Evolutionary conservation across 78 protist species (phyloP).

Genomic region (Capsaspora owczarzaki): DNA sequence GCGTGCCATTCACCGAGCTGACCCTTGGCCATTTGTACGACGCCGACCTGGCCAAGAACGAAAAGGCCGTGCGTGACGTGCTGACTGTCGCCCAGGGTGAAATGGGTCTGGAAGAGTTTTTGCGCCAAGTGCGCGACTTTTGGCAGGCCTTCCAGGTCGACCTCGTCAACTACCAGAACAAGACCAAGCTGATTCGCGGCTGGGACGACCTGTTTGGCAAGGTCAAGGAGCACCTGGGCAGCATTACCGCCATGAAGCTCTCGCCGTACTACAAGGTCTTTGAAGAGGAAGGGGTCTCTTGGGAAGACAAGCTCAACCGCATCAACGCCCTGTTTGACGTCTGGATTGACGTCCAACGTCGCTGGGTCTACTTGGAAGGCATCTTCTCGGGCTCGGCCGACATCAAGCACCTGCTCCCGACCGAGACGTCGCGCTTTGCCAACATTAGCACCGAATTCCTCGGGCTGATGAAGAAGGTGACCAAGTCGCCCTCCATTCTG

Average conservation of each 20-base stretch:
- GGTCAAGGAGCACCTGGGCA: constrained; percentile 58
- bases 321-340: constrained; percentile 57
- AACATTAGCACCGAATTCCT: constrained; percentile 74
- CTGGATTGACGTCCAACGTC: constrained; percentile 91
- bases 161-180: constrained; percentile 65
- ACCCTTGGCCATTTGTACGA: constrained; percentile 82
- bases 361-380: constrained; percentile 94
- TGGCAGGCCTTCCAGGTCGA: constrained; percentile 80
- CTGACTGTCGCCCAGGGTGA: constrained; percentile 86
- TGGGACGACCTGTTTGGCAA: constrained; percentile 91
- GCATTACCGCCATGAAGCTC: constrained; percentile 72
- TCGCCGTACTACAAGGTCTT: constrained; percentile 89
- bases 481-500: constrained; percentile 24
- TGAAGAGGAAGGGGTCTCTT: constrained; percentile 69
- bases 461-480: constrained; percentile 67
- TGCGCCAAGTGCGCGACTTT: constrained; percentile 64
- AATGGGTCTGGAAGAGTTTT: constrained; percentile 86
- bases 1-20: constrained; percentile 42
- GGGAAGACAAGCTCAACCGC: constrained; percentile 83
- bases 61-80: constrained; percentile 65
- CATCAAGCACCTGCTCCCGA: constrained; percentile 79
- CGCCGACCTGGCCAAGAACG: constrained; percentile 55
- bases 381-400: constrained; percentile 87
- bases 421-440: constrained; percentile 68
- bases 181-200: constrained; percentile 65